Percentiles rank a stretch among this genome's conserved stretches.
Conservation (phyloP, 108 stramenopile species). For the Discostella pseudostelligera region DNA sequence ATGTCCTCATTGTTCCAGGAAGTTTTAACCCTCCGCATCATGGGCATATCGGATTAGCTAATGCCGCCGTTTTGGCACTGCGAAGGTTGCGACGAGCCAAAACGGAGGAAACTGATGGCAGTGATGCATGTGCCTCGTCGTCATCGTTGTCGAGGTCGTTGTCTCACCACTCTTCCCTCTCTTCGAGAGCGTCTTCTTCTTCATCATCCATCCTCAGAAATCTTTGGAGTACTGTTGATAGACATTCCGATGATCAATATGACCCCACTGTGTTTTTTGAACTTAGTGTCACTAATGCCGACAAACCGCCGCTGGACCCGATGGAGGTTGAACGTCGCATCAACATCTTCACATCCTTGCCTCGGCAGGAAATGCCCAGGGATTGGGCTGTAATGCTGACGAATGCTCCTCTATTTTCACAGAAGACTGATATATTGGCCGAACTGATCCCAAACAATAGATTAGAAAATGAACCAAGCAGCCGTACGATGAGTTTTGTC, state of each 20-base stretch:
- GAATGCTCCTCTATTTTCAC: conserved; percentile 70
- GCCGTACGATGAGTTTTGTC: conserved; percentile 63
- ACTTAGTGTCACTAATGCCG: conserved; percentile 77
- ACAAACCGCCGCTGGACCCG: conserved; percentile 79
- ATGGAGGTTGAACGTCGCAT: conserved; percentile 53
- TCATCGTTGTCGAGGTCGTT: neutral
- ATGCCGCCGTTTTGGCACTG: conserved; percentile 57
- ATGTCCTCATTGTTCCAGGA: conserved; percentile 79
- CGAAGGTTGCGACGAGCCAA: conserved; percentile 21
- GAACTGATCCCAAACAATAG: conserved; percentile 19
- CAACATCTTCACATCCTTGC: conserved; percentile 49
- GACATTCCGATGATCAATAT: conserved; percentile 15
- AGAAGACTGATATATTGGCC: conserved; percentile 55
- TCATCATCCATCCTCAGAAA: conserved; percentile 32
- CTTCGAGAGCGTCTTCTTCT: conserved; percentile 12
- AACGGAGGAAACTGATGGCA: neutral
- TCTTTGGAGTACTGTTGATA: conserved; percentile 31
- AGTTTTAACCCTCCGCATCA: conserved; percentile 89
- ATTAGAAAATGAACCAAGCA: neutral
- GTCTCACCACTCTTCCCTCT: neutral
- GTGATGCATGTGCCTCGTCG: neutral
- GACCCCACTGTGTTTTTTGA: conserved; percentile 69
- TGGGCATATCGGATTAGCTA: conserved; percentile 75
- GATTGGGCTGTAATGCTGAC: conserved; percentile 84
- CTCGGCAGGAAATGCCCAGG: conserved; percentile 45